Evolutionary conservation across 148 eudicot species (phyloP).

Genomic region (Rhododendron griersonianum): DNA sequence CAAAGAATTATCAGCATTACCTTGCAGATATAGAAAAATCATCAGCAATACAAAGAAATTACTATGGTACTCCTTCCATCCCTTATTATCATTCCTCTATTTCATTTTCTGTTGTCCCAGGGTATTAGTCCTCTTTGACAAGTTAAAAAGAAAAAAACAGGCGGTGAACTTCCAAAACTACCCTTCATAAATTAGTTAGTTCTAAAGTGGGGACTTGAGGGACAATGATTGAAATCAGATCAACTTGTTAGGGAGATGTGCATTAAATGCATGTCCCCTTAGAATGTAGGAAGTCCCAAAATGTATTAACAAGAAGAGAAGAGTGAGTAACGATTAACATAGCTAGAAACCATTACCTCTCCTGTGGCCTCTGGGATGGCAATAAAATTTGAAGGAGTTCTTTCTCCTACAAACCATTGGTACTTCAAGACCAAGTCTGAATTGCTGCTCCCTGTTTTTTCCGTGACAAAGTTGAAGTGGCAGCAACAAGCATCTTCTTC

Average conservation of each 20-base stretch:
- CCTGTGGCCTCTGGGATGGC: slow-evolving; percentile 60
- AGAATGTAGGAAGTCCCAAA: background rate
- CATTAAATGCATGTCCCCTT: background rate
- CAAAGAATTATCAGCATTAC: slow-evolving; percentile 7
- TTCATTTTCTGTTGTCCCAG: background rate
- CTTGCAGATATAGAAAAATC: background rate
- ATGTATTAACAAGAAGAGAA: background rate
- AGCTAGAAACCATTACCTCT: slow-evolving; percentile 50
- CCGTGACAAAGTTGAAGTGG: slow-evolving; percentile 73
- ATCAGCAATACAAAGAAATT: background rate
- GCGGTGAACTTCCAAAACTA: background rate
- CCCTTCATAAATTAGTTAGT: background rate
- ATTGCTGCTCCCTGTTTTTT: slow-evolving; percentile 38
- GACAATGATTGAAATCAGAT: background rate
- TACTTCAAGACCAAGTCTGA: slow-evolving; percentile 66
- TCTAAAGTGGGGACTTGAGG: background rate
- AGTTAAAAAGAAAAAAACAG: background rate
- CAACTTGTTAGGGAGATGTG: background rate
- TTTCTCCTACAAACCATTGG: slow-evolving; percentile 89
- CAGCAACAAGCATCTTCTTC: slow-evolving; percentile 94
- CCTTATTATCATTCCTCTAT: background rate
- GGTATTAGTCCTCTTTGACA: background rate
- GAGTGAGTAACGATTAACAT: background rate
- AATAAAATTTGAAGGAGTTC: slow-evolving; percentile 58
- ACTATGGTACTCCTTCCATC: background rate